A percentile compares a stretch with the other conserved stretches of the same genome.
These are phyloP conservation scores for Akebia trifoliata DNA, from an alignment of 164 flowering plant genomes.

Conservation along the genomic window DNA sequence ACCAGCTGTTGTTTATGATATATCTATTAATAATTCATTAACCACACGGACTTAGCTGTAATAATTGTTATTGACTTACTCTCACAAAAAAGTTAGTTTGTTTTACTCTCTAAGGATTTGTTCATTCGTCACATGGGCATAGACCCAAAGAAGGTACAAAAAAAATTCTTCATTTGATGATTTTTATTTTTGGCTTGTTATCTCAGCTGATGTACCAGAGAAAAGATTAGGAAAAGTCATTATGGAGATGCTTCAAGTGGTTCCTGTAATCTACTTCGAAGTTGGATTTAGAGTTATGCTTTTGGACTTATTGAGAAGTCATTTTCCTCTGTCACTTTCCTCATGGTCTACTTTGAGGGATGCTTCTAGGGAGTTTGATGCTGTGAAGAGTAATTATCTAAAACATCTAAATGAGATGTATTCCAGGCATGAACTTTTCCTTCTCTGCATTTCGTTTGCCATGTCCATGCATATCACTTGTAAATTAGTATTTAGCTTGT, in stretches of 20 bases:
- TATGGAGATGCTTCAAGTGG: constrained; percentile 21
- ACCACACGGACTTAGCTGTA: neutral
- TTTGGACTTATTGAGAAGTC: constrained; percentile 18
- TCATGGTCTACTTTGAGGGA: constrained; percentile 24
- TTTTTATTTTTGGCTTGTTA: constrained; percentile 2
- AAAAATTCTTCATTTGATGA: neutral
- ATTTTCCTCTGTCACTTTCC: constrained; percentile 19
- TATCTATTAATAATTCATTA: neutral
- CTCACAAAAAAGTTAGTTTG: too few species aligned
- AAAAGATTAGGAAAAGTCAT: constrained; percentile 23
- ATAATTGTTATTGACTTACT: too few species aligned
- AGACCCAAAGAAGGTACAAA: neutral
- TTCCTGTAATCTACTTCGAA: constrained; percentile 26
- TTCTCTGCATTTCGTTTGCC: neutral
- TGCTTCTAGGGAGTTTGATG: constrained; percentile 18
- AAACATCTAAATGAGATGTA: constrained; percentile 20
- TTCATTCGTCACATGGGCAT: neutral
- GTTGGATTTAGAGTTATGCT: constrained; percentile 25
- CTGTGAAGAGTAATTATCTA: constrained; percentile 19
- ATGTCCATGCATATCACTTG: too few species aligned
- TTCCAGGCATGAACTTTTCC: constrained; percentile 15
- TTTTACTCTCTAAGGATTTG: too few species aligned
- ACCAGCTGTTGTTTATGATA: neutral
- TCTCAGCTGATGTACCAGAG: constrained; percentile 23
- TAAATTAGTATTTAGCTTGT: neutral